Base-by-base conservation (phyloP, 371 early-diverging fungal genomes). In the Mucor irregularis region DNA sequence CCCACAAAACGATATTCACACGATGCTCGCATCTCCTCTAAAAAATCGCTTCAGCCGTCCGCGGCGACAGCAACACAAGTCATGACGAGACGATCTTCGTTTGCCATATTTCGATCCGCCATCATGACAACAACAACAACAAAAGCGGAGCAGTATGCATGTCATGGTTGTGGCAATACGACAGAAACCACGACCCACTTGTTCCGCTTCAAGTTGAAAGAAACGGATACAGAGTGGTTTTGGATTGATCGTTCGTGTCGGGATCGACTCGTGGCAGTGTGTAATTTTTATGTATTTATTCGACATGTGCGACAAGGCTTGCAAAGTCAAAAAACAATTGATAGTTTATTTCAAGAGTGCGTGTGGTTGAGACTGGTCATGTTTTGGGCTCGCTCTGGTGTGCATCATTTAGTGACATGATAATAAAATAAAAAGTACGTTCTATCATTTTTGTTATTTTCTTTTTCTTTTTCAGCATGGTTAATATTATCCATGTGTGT, bases 261-360 rank as follows among this genome's bases (percentile, higher is more conserved):
- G 16, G 92, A 91, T 56, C 84, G 94, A 2, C 54, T 95, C 17
- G 89, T 93, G 3, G 86, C 94, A 1, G 93, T 89, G 1, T 90
- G 93, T 66, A 91, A 92, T 52, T 95, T 95, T 64, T 95, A 92
- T 76, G 85, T 84, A 3, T 93, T 94, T 66, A 80, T 94, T 31
- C 84, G 93, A 43, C 88, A 93, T 58, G 69, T 94, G 43, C 81
- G 87, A 48, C 83, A 85, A 28, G 94, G 95, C 0, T 24, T 64
- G 3, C 59, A 54, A 35, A 31, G 16, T 2, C 17, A 40, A 35
- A 44, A 34, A 11, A 33, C 28, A 2, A 35, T 29, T 0, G 52
- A 64, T 4, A 35, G 58, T 22, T 43, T 64, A 17, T 59, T 64
- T 42, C 28, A 56, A 42, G 65, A 64, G 33, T 64, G 60, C 28